These are phyloP conservation scores for Talaromyces amestolkiae DNA, from an alignment of 2,329 filamentous ascomycete genomes.

Conservation along the genomic window DNA sequence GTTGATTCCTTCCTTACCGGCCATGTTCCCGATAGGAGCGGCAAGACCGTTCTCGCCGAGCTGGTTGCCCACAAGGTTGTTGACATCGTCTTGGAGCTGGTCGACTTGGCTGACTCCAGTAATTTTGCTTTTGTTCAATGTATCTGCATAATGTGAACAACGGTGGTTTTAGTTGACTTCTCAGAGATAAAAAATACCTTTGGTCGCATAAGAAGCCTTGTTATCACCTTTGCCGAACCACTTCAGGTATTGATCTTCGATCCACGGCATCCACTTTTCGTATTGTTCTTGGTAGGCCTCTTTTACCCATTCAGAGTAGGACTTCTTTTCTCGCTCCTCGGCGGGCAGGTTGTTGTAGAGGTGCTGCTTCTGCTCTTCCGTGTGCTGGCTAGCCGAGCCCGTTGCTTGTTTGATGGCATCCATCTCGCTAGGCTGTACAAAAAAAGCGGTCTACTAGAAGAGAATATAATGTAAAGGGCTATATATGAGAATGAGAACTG, in stretches of 20 bases:
- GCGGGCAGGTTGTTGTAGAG: constrained; percentile 21
- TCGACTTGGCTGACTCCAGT: constrained; percentile 52
- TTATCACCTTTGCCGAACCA: constrained; percentile 57
- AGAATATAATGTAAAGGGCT: too few species aligned
- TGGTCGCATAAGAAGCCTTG: constrained; percentile 54
- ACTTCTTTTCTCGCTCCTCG: constrained; percentile 24
- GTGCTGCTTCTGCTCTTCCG: constrained; percentile 25
- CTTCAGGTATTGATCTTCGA: constrained; percentile 55
- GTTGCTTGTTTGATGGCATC: constrained; percentile 15
- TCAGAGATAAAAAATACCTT: constrained; percentile 38
- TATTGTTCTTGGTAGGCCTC: constrained; percentile 53
- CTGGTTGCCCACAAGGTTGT: constrained; percentile 50
- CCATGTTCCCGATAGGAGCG: constrained; percentile 49
- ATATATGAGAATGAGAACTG: too few species aligned
- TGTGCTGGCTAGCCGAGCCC: background rate
- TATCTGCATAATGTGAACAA: constrained; percentile 35
- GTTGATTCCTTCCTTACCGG: constrained; percentile 55
- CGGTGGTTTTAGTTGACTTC: too few species aligned
- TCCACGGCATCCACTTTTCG: constrained; percentile 57
- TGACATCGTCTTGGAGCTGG: constrained; percentile 51
- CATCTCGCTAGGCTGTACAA: background rate
- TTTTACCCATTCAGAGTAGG: constrained; percentile 41
- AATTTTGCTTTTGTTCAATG: constrained; percentile 53
- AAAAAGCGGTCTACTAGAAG: background rate
- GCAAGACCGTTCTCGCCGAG: constrained; percentile 52